Evolutionary conservation across 139 green algal genomes (phyloP).

Genomic region (Monoraphidium neglectum): DNA sequence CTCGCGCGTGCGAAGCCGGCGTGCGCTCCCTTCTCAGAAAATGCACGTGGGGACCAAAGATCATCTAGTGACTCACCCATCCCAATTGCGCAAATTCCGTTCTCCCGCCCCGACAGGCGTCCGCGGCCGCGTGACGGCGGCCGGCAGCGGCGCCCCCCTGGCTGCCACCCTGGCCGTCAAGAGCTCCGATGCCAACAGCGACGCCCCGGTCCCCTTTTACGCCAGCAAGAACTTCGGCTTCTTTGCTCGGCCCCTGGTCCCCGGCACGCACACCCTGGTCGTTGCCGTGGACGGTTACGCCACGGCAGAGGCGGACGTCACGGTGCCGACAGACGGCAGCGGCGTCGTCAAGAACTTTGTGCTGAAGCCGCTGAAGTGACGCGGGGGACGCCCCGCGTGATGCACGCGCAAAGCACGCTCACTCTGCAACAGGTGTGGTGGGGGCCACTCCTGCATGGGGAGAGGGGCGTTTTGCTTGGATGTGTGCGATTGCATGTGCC

Average conservation of each 20-base stretch:
- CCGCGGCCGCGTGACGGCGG: not conserved
- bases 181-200: conserved; percentile 36
- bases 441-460: no score
- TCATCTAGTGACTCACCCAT: not conserved
- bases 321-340: conserved; percentile 4
- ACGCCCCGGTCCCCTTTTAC: no score
- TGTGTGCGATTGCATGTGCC: no score
- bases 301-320: not conserved
- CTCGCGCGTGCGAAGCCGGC: no score
- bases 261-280: conserved; percentile 60
- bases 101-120: not conserved
- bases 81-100: not conserved
- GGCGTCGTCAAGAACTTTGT: conserved; percentile 2
- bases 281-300: not conserved
- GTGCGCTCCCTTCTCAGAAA: not conserved
- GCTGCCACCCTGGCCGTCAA: conserved; percentile 24
- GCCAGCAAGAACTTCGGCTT: conserved; percentile 38
- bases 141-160: not conserved
- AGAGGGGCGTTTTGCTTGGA: no score
- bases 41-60: not conserved
- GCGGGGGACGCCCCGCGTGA: no score
- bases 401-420: no score
- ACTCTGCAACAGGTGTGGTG: no score
- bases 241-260: conserved; percentile 56
- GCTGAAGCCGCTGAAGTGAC: no score